Conservation (phyloP, 192 early-diverging fungal species). For the Spizellomyces punctatus region DNA sequence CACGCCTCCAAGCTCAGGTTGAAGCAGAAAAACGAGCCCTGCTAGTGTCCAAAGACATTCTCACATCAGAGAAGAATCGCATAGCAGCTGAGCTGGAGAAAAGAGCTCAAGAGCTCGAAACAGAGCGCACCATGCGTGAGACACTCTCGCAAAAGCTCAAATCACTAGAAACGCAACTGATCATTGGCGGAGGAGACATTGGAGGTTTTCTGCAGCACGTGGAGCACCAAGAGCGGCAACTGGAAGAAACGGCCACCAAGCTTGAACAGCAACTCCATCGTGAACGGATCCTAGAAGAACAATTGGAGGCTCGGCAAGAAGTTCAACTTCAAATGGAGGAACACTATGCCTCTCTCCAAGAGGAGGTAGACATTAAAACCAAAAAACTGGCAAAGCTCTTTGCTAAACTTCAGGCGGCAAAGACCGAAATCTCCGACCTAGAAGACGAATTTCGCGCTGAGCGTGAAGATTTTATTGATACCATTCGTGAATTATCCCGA, state of each 20-base stretch:
- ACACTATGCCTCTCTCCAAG: constrained; percentile 61
- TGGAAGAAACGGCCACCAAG: constrained; percentile 42
- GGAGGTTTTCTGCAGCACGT: constrained; percentile 53
- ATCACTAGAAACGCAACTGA: constrained; percentile 57
- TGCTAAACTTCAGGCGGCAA: constrained; percentile 53
- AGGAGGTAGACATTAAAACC: constrained; percentile 66
- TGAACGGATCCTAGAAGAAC: constrained; percentile 51
- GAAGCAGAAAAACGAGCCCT: constrained; percentile 55
- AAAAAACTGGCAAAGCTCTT: constrained; percentile 66
- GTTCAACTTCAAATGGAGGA: constrained; percentile 62
- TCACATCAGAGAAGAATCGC: constrained; percentile 56
- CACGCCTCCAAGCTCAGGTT: constrained; percentile 55
- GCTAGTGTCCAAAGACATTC: constrained; percentile 60
- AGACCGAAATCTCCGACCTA: constrained; percentile 59
- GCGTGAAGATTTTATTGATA: constrained; percentile 61
- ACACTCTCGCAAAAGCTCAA: constrained; percentile 46
- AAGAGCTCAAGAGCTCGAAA: constrained; percentile 53
- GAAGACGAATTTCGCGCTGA: constrained; percentile 65
- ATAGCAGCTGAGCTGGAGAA: constrained; percentile 55
- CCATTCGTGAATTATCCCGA: constrained; percentile 57
- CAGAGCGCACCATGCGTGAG: constrained; percentile 50
- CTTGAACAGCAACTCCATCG: constrained; percentile 48
- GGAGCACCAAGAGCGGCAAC: constrained; percentile 51
- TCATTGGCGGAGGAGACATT: constrained; percentile 63
- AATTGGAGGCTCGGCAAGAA: constrained; percentile 59